Evolutionary conservation across 257 asterid genomes (phyloP), one percentile per base, ranked within the genome.

Genomic region (Penstemon davidsonii): DNA sequence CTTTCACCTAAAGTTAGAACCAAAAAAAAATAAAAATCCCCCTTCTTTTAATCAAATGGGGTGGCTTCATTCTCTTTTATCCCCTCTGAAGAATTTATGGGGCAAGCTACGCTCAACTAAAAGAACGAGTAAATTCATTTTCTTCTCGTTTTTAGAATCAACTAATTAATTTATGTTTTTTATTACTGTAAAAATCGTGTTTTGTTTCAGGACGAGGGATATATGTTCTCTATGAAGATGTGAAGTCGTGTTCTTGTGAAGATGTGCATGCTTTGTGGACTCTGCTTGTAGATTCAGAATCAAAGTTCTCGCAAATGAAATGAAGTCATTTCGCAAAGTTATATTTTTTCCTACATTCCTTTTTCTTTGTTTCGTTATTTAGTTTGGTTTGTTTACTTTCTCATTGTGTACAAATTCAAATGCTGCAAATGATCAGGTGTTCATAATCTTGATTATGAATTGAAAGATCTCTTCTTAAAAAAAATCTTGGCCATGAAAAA

Each of bases 241-340:
- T 87, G 5, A 83, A 80, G 69, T 87, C 94, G 19, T 87, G 94
- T 68, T 78, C 94, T 3, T 84, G 90, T 53, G 94, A 87, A 67
- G 94, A 87, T 5, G 94, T 87, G 74, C 94, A 84, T 67, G 94
- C 85, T n/a, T 64, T 86, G 4, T 86, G 90, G 93, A 76, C 80
- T 5, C 61, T 84, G 70, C 55, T 86, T 47, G 90, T 84, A 63
- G 86, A 84, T 78, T 72, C 90, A 0, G 82, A 80, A 50, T 73
- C 67, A 13, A 70, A 68, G 2, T 66, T 67, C 25, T n/a, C 70
- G 15, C 69, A 53, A 8, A 65, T 5, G 33, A 25, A 25, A 25
- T 2, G 33, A 25, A 1, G 33, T 25, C 33, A 25, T 25, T 25
- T 25, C 1, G 33, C 33, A 0, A 25, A 25, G 33, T 25, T 25